Evolutionary conservation across 225 moss, liverwort and hornwort species (phyloP), one percentile per base, ranked within the genome.

Genomic region (Lunularia cruciata): DNA sequence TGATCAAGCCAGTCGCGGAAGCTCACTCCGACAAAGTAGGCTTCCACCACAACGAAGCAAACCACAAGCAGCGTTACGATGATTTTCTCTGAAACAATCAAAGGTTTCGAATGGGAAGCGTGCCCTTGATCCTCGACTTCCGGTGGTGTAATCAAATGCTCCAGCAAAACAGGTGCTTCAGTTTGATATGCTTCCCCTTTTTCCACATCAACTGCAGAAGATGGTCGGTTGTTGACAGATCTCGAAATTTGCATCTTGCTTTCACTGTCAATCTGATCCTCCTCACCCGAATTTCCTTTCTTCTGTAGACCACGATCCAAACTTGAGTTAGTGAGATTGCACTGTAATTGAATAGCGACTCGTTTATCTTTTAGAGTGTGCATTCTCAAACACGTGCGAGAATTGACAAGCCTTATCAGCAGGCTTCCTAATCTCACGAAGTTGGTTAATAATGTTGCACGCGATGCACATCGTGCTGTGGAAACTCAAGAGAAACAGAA

Each of bases 21-120:
- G 58, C 49, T 65, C 39, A 57, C 47, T 42, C 76, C 76, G 0
- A 76, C 76, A 9, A 76, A 76, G 49, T 71, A 76, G 14, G 71
- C 76, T 38, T 76, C 71, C 5, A 51, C 31, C 23, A 76, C 8
- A 5, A 76, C 33, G 49, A 76, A 66, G 31, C 39, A 18, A 5
- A 66, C 33, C 0, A 76, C 49, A 0, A 76, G 25, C 19, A 65
- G 12, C n/a, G 31, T 46, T 35, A 66, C 70, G 19, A 58, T 16
- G 16, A 76, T 0, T 39, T 76, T 71, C 47, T 58, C 65, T 1
- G 13, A 9, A 3, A 39, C 16, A 42, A 65, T 58, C 6, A 76
- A 15, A 6, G 35, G 40, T 57, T 16, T 66, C 5, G 71, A 71
- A 7, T 39, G 28, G n/a, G 71, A 64, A 35, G 49, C 47, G 4